Evolutionary conservation across 192 early-diverging fungal species (phyloP).

Genomic region (Gonapodya prolifera): DNA sequence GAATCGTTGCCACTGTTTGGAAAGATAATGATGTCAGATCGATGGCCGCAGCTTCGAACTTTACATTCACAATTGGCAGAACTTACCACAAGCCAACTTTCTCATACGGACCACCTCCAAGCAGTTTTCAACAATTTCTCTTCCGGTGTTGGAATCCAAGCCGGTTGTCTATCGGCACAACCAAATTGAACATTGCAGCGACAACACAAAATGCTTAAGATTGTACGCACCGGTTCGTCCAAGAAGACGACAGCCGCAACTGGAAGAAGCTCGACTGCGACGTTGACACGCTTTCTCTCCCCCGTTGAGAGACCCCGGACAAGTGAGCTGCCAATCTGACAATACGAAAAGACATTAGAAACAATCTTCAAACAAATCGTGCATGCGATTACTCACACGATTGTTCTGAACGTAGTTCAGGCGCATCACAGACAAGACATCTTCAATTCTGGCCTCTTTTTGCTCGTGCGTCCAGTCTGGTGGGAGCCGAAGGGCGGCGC

Average conservation of each 20-base stretch:
- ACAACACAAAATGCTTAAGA: no score
- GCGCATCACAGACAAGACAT: not conserved
- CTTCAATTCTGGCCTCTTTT: not conserved
- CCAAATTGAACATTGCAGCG: no score
- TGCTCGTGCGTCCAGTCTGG: not conserved
- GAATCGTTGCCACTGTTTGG: not conserved
- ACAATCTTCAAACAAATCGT: constrained; percentile 6
- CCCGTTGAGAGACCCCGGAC: constrained; percentile 7
- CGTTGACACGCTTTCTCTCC: constrained; percentile 5
- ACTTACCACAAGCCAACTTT: not conserved
- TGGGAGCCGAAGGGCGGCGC: constrained; percentile 9
- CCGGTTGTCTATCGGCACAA: no score
- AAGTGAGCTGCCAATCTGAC: not conserved
- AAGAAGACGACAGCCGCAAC: constrained; percentile 5
- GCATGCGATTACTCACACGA: not conserved
- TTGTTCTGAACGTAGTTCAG: not conserved
- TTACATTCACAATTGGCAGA: no score
- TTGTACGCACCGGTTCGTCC: no score
- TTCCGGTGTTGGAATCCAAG: constrained; percentile 20
- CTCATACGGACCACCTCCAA: not conserved
- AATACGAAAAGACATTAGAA: not conserved
- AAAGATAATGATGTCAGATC: not conserved
- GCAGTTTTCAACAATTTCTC: not conserved
- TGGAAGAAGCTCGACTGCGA: constrained; percentile 11
- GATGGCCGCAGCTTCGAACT: not conserved